phyloP scores from a whole-genome alignment of 805 yeast genomes.

The Candida maesae region DNA sequence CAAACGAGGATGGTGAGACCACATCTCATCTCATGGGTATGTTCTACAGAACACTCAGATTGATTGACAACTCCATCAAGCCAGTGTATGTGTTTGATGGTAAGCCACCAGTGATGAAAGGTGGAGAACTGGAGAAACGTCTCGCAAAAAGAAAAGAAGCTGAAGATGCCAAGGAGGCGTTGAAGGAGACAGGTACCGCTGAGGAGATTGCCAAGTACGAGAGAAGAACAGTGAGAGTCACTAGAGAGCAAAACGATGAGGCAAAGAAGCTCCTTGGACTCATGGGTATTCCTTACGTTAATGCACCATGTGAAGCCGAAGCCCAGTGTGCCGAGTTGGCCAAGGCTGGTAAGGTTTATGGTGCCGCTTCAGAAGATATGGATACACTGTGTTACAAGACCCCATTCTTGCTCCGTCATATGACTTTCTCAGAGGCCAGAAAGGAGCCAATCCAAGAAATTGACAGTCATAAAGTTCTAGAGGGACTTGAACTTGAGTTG shows the following conservation, averaged over 20 bases:
- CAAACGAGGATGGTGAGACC: slow-evolving; percentile 87
- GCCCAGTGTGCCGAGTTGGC: slow-evolving; percentile 97
- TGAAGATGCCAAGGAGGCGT: slow-evolving; percentile 62
- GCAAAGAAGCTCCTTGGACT: slow-evolving; percentile 74
- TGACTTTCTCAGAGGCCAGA: slow-evolving; percentile 91
- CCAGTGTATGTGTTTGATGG: slow-evolving; percentile 98
- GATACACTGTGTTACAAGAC: slow-evolving; percentile 93
- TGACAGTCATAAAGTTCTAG: slow-evolving; percentile 59
- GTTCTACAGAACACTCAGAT: slow-evolving; percentile 86
- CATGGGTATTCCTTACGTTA: slow-evolving; percentile 94
- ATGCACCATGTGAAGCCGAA: slow-evolving; percentile 98
- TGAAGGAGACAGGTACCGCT: slow-evolving; percentile 75
- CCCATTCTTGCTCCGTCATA: slow-evolving; percentile 76
- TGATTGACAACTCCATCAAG: slow-evolving; percentile 90
- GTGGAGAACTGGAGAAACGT: slow-evolving; percentile 90
- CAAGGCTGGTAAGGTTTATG: slow-evolving; percentile 84
- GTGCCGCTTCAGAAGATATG: slow-evolving; percentile 99
- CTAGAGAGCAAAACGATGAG: slow-evolving; percentile 89
- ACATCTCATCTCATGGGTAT: slow-evolving; percentile 94
- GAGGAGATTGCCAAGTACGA: slow-evolving; percentile 76
- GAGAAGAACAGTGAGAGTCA: slow-evolving; percentile 84
- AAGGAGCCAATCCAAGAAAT: slow-evolving; percentile 90
- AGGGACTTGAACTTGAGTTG: slow-evolving; percentile 70
- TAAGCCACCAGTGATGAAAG: slow-evolving; percentile 90
- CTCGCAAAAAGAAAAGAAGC: slow-evolving; percentile 80